Evolutionary conservation across 176 grass and related monocot species (phyloP).

Genomic region (Hyparrhenia diplandra): DNA sequence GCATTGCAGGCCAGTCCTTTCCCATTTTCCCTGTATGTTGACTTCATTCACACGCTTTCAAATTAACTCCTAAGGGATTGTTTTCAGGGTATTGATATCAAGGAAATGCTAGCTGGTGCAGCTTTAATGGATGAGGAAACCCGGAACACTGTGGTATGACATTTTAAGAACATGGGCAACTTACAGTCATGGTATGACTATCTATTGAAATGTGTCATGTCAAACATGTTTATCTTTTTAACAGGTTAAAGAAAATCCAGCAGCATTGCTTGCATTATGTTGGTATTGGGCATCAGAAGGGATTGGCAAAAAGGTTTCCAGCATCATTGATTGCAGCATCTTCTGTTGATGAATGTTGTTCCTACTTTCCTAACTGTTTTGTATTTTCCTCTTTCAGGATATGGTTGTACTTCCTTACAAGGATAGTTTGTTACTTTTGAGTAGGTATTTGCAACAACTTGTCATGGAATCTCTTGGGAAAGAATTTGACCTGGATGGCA

Average conservation of each 20-base stretch:
- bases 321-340: slow-evolving; percentile 17
- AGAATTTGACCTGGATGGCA: slow-evolving; percentile 97
- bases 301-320: slow-evolving; percentile 80
- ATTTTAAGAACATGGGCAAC: slow-evolving; percentile 14
- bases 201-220: slow-evolving; percentile 7
- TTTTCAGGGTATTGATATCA: slow-evolving; percentile 83
- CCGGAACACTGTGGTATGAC: slow-evolving; percentile 78
- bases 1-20: slow-evolving; percentile 66
- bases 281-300: slow-evolving; percentile 98
- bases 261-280: slow-evolving; percentile 89
- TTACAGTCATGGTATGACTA: slow-evolving; percentile 8
- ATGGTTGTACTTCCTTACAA: slow-evolving; percentile 99
- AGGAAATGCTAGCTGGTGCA: slow-evolving; percentile 91
- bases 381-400: slow-evolving; percentile 53
- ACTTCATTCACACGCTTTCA: slow-evolving; percentile 10
- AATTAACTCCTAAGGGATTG: slow-evolving; percentile 27
- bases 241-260: slow-evolving; percentile 93
- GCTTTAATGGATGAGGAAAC: slow-evolving; percentile 94
- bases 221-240: slow-evolving; percentile 15
- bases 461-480: slow-evolving; percentile 99
- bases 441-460: slow-evolving; percentile 98
- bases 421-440: slow-evolving; percentile 94
- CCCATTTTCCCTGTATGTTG: background rate
- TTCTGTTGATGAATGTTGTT: slow-evolving; percentile 23
- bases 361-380: slow-evolving; percentile 29